Evolutionary conservation across 2,329 filamentous ascomycete genomes (phyloP).

Genomic region (Penicillium sp.): DNA sequence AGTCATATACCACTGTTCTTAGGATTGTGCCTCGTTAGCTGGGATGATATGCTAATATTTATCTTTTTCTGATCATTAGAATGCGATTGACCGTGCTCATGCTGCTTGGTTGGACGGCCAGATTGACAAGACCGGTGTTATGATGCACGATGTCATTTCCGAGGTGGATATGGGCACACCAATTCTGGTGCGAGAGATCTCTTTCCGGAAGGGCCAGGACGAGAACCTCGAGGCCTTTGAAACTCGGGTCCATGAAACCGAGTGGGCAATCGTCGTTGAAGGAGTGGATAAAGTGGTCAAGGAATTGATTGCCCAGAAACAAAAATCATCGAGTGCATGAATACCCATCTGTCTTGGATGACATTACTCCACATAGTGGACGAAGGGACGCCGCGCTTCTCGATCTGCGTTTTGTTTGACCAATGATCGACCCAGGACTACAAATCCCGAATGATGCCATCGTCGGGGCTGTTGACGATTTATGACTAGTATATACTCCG

Average conservation of each 20-base stretch:
- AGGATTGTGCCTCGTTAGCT: neutral
- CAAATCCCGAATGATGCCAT: constrained; percentile 3
- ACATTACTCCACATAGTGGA: neutral
- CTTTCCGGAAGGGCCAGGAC: constrained; percentile 58
- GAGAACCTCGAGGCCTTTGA: constrained; percentile 67
- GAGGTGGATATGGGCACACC: constrained; percentile 79
- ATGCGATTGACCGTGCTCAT: constrained; percentile 76
- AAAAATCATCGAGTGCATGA: constrained; percentile 10
- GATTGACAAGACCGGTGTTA: constrained; percentile 71
- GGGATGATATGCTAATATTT: neutral
- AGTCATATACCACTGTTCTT: constrained; percentile 19
- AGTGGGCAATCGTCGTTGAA: constrained; percentile 77
- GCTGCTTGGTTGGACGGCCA: constrained; percentile 69
- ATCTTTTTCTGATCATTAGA: constrained; percentile 23
- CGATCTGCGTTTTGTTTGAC: neutral
- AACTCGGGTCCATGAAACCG: constrained; percentile 70
- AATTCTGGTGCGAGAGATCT: constrained; percentile 69
- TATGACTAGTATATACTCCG: constrained; percentile 16
- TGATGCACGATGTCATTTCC: constrained; percentile 81
- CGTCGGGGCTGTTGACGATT: constrained; percentile 22
- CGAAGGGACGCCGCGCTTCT: neutral
- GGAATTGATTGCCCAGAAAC: constrained; percentile 30
- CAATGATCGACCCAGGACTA: neutral
- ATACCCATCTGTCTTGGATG: constrained; percentile 1
- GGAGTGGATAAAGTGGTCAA: constrained; percentile 53